Evolutionary conservation across 2,329 filamentous ascomycete species (phyloP), one percentile per base, ranked within the genome.

Genomic region (Fusarium chaquense): DNA sequence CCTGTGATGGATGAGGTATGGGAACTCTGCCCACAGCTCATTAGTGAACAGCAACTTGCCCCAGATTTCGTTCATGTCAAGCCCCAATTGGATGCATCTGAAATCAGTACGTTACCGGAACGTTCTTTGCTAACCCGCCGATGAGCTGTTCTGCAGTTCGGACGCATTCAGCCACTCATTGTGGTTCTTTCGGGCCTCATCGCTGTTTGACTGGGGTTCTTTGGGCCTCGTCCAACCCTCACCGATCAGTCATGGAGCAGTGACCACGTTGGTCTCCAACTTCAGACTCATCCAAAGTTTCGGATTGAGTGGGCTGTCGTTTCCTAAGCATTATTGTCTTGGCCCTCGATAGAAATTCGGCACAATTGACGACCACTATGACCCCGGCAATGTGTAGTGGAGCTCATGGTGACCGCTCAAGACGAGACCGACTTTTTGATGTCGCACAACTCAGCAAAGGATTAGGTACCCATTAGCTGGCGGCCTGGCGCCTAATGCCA

Each of bases 361-460:
- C 43, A 56, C 49, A 49, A 40, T 47, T 47, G 43, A 55, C 50
- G 41, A 49, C 71, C 61, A 73, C 55, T 65, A 59, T 41, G 54
- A 65, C 55, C 54, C 50, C 52, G 36, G 60, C 41, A 64, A 65
- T 47, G 18, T 55, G 43, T 35, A 44, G 73, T 75, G 73, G 73
- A 72, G 66, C 70, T 60, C 33, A 26, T 18, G n/a, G 58, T 67
- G 62, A 68, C 55, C 58, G 62, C 59, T 57, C 43, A 67, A 55
- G 56, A 62, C 57, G 70, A 72, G 70, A 73, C 72, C 72, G 72
- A 71, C 70, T 69, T 75, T 71, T 74, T 45, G 58, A 57, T 62
- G 61, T 66, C 52, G 51, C 67, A 70, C 56, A 63, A 62, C 49
- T 52, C 55, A 53, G 38, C 49, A 41, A 32, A 60, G 58, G 54